Evolutionary conservation across 1,139 yeast genomes (phyloP).

Genomic region (Hansenula lynferdii): DNA sequence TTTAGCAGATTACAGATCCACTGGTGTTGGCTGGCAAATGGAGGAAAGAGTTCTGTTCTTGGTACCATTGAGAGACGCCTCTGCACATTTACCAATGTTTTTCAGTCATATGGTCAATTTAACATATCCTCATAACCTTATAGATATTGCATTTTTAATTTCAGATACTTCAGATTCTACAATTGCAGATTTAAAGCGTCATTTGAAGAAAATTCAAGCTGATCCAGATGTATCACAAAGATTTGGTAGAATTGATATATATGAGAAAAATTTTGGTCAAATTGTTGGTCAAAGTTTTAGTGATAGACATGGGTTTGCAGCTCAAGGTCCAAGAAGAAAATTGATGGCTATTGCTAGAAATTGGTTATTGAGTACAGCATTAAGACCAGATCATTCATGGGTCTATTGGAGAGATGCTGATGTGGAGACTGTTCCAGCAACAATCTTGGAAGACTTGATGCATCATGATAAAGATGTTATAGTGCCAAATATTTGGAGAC

Average conservation of each 20-base stretch:
- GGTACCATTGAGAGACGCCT: constrained; percentile 56
- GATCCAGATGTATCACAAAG: constrained; percentile 27
- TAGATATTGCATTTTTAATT: constrained; percentile 50
- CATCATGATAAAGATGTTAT: constrained; percentile 51
- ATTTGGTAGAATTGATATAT: constrained; percentile 47
- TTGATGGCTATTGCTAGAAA: constrained; percentile 59
- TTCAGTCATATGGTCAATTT: constrained; percentile 47
- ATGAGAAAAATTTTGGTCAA: constrained; percentile 55
- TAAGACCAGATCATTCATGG: constrained; percentile 56
- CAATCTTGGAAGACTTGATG: constrained; percentile 53
- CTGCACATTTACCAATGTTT: constrained; percentile 50
- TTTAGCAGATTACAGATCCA: constrained; percentile 35
- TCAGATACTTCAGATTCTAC: constrained; percentile 48
- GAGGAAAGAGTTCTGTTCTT: constrained; percentile 46
- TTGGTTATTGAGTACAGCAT: constrained; percentile 48
- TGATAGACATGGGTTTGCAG: constrained; percentile 57
- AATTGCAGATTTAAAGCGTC: constrained; percentile 33
- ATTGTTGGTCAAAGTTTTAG: constrained; percentile 47
- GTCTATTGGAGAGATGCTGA: constrained; percentile 65
- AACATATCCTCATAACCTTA: constrained; percentile 51
- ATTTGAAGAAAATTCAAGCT: constrained; percentile 36
- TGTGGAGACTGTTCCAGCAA: constrained; percentile 49
- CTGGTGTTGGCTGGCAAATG: constrained; percentile 41
- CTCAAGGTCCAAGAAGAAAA: constrained; percentile 58
- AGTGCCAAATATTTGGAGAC: constrained; percentile 45